Evolutionary conservation across 441 rosid genomes (phyloP), one percentile per base, ranked within the genome.

Genomic region (Viola pubescens): DNA sequence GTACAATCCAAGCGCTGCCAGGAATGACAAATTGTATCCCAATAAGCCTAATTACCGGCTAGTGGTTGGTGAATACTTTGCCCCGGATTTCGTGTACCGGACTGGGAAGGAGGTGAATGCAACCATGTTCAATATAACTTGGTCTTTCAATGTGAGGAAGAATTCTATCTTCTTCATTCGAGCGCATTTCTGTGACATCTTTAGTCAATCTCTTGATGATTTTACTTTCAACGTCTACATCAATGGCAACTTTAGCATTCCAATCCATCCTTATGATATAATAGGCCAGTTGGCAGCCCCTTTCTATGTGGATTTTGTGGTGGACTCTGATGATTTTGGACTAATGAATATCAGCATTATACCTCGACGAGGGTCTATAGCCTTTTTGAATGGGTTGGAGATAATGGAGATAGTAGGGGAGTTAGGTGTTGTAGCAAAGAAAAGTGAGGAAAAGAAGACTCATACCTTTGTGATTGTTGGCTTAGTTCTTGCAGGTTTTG

Each of bases 361-460:
- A n/a, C 75, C 79, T 51, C 26, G 40, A 1, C 2, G 0, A 3
- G 45, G 40, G 34, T 63, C 65, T 9, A 55, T 43, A 38, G 86
- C 88, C 16, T 64, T 80, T 51, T 62, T 85, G 49, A 81, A 82
- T 61, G 91, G 88, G 6, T 64, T 80, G 13, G 91, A 82, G 73
- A 79, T 85, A 16, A 71, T 85, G 82, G 75, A 75, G 70, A 64
- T 81, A 46, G 38, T 75, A 44, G 62, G 47, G 48, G 26, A 52
- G 42, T 57, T 64, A 5, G 65, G 65, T 42, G 34, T 48, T 9
- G 55, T 11, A 37, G 53, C 43, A 6, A 6, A 3, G 16, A 11
- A 9, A 38, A 26, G 14, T 8, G 54, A 40, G 45, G 14, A 58
- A 4, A 68, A 70, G 39, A 68, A 63, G 64, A 70, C 51, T 26